Conservation (phyloP, 306 rosid genomes). For the Glycine latifolia region DNA sequence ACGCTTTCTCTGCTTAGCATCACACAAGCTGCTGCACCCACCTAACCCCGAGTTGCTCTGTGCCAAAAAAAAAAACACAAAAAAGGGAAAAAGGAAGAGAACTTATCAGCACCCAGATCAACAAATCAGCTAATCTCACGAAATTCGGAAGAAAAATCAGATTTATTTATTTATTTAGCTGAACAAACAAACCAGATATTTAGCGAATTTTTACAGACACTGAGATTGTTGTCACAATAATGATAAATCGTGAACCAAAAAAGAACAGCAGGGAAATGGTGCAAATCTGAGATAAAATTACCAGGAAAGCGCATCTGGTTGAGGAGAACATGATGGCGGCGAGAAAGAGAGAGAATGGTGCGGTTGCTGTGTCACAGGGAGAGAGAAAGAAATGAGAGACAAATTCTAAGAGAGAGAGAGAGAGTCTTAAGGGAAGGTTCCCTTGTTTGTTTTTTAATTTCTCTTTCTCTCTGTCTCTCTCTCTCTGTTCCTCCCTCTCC, state of each 20-base stretch:
- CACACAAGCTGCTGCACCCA: conserved; percentile 52
- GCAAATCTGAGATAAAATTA: conserved; percentile 47
- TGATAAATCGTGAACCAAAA: conserved; percentile 6
- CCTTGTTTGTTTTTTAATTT: conserved; percentile 22
- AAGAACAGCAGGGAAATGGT: not conserved
- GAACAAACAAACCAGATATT: conserved; percentile 2
- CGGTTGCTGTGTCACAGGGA: conserved; percentile 5
- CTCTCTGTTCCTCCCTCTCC: conserved; percentile 34
- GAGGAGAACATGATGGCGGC: conserved; percentile 52
- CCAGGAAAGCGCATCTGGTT: conserved; percentile 55
- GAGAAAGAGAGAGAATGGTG: conserved; percentile 24
- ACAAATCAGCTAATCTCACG: conserved; percentile 39
- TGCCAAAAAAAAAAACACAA: not conserved
- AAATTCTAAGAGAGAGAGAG: not conserved
- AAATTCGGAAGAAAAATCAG: conserved; percentile 18
- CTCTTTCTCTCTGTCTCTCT: not conserved
- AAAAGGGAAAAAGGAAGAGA: not conserved
- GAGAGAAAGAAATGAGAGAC: conserved; percentile 38
- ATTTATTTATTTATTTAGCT: not conserved
- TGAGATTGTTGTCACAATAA: not conserved
- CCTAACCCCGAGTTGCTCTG: conserved; percentile 71
- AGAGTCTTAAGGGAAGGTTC: not conserved
- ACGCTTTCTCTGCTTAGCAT: conserved; percentile 54
- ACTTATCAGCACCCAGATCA: conserved; percentile 33
- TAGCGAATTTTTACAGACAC: conserved; percentile 14